Evolutionary conservation across 345 rosid genomes (phyloP).

Genomic region (Reutealis trisperma): DNA sequence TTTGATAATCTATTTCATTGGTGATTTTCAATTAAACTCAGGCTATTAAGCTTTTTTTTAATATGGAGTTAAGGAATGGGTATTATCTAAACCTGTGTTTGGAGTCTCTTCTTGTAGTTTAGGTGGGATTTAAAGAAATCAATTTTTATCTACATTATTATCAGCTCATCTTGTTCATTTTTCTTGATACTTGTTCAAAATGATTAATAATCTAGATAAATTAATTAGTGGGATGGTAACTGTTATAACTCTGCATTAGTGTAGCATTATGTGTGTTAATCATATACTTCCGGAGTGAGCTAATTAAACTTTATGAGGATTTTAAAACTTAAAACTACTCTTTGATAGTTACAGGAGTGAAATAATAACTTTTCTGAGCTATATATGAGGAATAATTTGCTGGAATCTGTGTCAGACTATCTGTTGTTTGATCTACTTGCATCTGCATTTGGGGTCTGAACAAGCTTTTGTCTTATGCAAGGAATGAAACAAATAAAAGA

Average conservation of each 20-base stretch:
- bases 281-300: not conserved
- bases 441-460: not conserved
- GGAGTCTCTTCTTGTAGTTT: not conserved
- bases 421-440: not conserved
- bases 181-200: not conserved
- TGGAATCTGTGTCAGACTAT: not conserved
- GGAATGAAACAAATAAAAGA: not conserved
- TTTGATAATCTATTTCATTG: not conserved
- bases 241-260: too few species aligned
- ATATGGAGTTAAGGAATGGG: not conserved
- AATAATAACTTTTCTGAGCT: not conserved
- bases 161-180: not conserved
- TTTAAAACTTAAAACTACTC: not conserved
- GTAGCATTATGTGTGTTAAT: too few species aligned
- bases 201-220: not conserved
- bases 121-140: not conserved
- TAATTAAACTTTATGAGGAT: not conserved
- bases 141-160: too few species aligned
- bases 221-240: too few species aligned
- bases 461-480: not conserved
- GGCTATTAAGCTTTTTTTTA: not conserved
- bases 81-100: not conserved
- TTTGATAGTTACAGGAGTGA: not conserved
- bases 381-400: not conserved
- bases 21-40: not conserved